A percentile compares a stretch with the other conserved stretches of the same genome.
Conservation (phyloP, 495 filamentous ascomycete genomes). For the Aspergillus heteromorphus region DNA sequence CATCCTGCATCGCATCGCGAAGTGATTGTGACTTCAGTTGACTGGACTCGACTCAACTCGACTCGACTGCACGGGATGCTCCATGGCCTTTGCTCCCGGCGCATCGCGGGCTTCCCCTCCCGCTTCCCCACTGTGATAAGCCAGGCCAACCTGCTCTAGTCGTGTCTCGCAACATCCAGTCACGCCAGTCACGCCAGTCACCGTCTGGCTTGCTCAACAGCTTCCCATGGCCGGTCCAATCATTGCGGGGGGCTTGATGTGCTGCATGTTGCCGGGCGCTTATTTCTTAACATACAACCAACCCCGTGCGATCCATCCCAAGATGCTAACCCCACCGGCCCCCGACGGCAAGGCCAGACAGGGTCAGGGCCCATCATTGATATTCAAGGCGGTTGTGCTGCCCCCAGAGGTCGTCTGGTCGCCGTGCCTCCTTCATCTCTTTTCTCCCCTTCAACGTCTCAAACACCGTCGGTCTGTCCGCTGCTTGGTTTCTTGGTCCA, state of each 20-base stretch:
- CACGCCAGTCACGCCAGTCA: too few species aligned
- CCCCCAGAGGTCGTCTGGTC: constrained; percentile 12
- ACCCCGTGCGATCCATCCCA: constrained; percentile 5
- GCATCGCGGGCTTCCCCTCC: background rate
- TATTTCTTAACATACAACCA: constrained; percentile 19
- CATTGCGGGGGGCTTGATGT: constrained; percentile 14
- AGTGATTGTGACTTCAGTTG: too few species aligned
- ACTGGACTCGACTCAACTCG: too few species aligned
- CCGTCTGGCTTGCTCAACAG: constrained; percentile 6
- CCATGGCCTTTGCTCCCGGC: constrained; percentile 8
- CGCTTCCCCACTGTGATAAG: constrained; percentile 38
- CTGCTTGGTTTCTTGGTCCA: constrained; percentile 19
- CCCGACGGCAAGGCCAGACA: constrained; percentile 1
- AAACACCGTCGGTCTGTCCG: constrained; percentile 18
- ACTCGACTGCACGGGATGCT: constrained; percentile 13
- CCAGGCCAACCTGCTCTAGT: constrained; percentile 26
- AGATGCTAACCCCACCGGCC: constrained; percentile 2
- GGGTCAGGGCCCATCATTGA: constrained; percentile 23
- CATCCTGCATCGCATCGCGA: too few species aligned
- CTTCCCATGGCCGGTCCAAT: constrained; percentile 22
- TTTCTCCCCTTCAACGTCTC: constrained; percentile 7
- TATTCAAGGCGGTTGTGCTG: constrained; percentile 29
- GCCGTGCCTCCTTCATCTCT: constrained; percentile 8
- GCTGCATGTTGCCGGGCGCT: constrained; percentile 28
- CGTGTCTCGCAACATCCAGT: constrained; percentile 17